These are phyloP conservation scores for Penicillium angulare DNA, from an alignment of 495 filamentous ascomycete genomes.

Conservation along the genomic window DNA sequence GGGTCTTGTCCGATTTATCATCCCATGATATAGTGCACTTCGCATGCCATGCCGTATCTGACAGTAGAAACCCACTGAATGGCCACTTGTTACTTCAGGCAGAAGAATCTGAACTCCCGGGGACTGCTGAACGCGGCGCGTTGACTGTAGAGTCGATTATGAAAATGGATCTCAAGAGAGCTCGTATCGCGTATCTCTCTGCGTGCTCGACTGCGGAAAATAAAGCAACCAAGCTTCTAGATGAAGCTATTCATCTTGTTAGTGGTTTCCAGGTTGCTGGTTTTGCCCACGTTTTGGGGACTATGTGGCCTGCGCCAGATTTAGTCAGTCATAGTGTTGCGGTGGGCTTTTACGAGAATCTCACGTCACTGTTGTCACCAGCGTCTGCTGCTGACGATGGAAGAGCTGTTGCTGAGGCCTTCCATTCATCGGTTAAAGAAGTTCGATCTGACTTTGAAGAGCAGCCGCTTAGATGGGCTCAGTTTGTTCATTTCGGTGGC, in stretches of 20 bases:
- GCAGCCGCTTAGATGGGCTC: neutral
- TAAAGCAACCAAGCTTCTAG: constrained; percentile 9
- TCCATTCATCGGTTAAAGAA: neutral
- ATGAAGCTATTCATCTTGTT: constrained; percentile 32
- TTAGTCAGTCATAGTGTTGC: neutral
- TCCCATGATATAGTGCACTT: neutral
- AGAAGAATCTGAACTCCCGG: neutral
- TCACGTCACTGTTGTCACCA: neutral
- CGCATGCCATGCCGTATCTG: neutral
- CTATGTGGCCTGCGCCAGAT: neutral
- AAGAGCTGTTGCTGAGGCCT: neutral
- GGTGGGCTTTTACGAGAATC: neutral
- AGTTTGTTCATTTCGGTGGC: neutral
- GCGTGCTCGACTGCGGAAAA: constrained; percentile 23
- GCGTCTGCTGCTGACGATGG: neutral
- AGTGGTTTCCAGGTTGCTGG: constrained; percentile 34
- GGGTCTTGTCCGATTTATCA: neutral
- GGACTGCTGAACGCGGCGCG: neutral
- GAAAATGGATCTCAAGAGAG: neutral
- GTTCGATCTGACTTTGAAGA: neutral
- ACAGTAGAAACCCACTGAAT: neutral
- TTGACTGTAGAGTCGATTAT: neutral
- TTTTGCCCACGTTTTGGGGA: constrained; percentile 10
- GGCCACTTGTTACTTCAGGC: neutral
- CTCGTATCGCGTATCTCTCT: constrained; percentile 28